Conservation (phyloP, 352 stramenopile species). For the Phytophthora syringae region DNA sequence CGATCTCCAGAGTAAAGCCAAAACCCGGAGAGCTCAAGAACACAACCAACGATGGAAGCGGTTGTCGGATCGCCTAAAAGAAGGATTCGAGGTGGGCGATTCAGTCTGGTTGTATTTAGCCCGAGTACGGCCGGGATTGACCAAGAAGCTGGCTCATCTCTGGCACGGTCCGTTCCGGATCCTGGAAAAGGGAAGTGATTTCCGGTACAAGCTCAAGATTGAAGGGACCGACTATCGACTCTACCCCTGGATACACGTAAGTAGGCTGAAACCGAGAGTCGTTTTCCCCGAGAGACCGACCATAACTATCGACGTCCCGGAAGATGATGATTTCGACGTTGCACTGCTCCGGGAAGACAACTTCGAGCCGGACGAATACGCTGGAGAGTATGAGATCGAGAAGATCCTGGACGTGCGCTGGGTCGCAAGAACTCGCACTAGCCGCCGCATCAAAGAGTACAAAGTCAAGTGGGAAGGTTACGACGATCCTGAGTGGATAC, state of each 20-base stretch:
- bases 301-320: neutral
- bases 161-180: slow-evolving; percentile 15
- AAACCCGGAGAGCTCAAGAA: neutral
- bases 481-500: neutral
- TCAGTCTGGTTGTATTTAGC: slow-evolving; percentile 11
- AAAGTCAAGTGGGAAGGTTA: slow-evolving; percentile 8
- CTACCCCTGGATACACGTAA: slow-evolving; percentile 1
- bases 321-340: neutral
- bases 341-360: slow-evolving; percentile 2
- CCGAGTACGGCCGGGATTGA: neutral
- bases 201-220: neutral
- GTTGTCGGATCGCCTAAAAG: slow-evolving; percentile 2
- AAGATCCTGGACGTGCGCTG: slow-evolving; percentile 7
- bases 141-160: slow-evolving; percentile 11
- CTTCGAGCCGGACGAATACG: neutral
- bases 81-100: neutral
- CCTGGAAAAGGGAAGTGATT: neutral
- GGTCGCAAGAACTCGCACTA: neutral
- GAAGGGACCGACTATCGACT: neutral
- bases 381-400: too few species aligned
- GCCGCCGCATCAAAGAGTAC: neutral
- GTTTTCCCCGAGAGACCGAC: neutral
- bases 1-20: slow-evolving; percentile 6
- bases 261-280: neutral
- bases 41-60: slow-evolving; percentile 1